Evolutionary conservation across 192 early-diverging fungal species (phyloP).

Genomic region (Coemansia reversa): DNA sequence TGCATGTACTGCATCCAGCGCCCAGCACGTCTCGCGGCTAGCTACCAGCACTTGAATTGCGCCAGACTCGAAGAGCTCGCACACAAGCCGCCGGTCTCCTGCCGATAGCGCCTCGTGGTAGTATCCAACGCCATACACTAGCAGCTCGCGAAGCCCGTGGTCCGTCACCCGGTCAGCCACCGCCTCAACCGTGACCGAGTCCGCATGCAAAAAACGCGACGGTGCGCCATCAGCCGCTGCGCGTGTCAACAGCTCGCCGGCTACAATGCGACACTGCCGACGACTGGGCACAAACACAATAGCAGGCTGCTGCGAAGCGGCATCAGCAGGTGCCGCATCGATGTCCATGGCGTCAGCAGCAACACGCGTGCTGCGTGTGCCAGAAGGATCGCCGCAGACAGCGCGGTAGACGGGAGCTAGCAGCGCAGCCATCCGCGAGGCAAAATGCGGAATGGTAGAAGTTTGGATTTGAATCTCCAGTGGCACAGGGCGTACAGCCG

Average conservation of each 20-base stretch:
- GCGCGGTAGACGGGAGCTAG: constrained; percentile 63
- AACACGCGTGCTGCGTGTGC: constrained; percentile 4
- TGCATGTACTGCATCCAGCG: constrained; percentile 69
- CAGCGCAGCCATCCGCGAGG: constrained; percentile 95
- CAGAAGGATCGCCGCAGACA: constrained; percentile 7
- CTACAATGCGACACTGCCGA: constrained; percentile 84
- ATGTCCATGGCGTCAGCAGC: constrained; percentile 13
- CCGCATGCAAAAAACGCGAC: constrained; percentile 69
- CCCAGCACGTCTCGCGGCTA: constrained; percentile 90
- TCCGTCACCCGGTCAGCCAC: constrained; percentile 70
- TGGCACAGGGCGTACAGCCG: constrained; percentile 88
- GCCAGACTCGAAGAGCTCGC: constrained; percentile 68
- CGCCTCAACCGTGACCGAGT: constrained; percentile 60
- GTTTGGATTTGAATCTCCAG: constrained; percentile 95
- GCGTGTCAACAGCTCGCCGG: constrained; percentile 79
- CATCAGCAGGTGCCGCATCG: background rate
- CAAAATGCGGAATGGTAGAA: constrained; percentile 88
- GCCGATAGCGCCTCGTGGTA: constrained; percentile 88
- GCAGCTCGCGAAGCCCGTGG: constrained; percentile 63
- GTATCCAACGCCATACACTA: constrained; percentile 82
- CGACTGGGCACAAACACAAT: constrained; percentile 94
- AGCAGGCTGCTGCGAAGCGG: constrained; percentile 55
- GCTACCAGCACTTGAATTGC: constrained; percentile 90
- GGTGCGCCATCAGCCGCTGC: constrained; percentile 75
- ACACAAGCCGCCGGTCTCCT: constrained; percentile 71